phyloP scores from a whole-genome alignment of 352 stramenopile genomes.

The Globisporangium recalcitrans region DNA sequence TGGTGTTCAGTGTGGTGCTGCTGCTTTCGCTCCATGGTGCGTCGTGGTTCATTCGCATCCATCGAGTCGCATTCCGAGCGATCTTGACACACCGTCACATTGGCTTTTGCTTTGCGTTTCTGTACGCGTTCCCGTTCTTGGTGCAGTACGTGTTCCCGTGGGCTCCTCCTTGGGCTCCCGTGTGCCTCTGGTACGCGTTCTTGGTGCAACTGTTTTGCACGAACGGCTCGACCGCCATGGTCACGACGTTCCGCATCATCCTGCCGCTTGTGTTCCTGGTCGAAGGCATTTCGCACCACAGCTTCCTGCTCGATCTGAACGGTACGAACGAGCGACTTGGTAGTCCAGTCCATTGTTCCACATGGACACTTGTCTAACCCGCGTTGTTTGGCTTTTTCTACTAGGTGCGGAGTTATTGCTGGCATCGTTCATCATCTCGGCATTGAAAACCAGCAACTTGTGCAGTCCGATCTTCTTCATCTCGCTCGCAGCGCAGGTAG shows the following conservation, averaged over 20 bases:
- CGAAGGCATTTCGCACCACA: conserved; percentile 85
- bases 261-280: conserved; percentile 82
- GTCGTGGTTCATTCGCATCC: conserved; percentile 76
- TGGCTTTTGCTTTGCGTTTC: conserved; percentile 82
- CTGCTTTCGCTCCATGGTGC: conserved; percentile 61
- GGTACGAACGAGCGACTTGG: conserved; percentile 26
- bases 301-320: conserved; percentile 87
- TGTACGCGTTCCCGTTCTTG: conserved; percentile 84
- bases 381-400: conserved; percentile 3
- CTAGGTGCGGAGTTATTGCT: conserved; percentile 76
- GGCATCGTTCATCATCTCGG: conserved; percentile 82
- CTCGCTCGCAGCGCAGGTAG: conserved; percentile 72
- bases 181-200: conserved; percentile 89
- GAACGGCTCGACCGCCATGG: conserved; percentile 76
- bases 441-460: conserved; percentile 82
- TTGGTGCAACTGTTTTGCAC: conserved; percentile 86
- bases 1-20: conserved; percentile 64
- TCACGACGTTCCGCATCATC: conserved; percentile 81
- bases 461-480: conserved; percentile 82
- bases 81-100: conserved; percentile 82
- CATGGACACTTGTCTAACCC: too few species aligned
- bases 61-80: conserved; percentile 77
- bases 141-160: conserved; percentile 87
- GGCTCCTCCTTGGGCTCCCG: conserved; percentile 82
- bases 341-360: background rate